Evolutionary conservation across 176 grass and related monocot genomes (phyloP), one percentile per base, ranked within the genome.

Genomic region (Musa acuminata): DNA sequence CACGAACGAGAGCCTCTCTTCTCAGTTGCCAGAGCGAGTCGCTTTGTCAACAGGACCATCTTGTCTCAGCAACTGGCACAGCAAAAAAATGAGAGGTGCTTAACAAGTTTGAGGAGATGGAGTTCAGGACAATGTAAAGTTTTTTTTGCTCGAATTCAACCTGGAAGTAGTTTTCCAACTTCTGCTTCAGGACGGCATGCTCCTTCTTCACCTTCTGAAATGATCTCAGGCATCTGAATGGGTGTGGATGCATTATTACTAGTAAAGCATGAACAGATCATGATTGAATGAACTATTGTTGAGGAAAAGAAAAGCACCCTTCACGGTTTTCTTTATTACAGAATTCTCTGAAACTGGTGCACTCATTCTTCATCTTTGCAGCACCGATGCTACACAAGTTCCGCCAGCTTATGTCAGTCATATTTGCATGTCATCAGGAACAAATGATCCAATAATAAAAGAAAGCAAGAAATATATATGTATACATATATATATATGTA

Each of bases 91-190:
- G 22, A 14, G 73, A 74, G 35, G 4, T 43, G 0, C 35, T 43
- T 43, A 5, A 75, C 1, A 50, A 55, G 55, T 13, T 13, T 24
- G n/a, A 66, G 25, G 52, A 11, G 13, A 53, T 73, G 11, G n/a
- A 29, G n/a, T 54, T 54, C 21, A 72, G 26, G 77, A 24, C 8
- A 16, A 4, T n/a, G 54, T n/a, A 51, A 9, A 11, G 8, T 13
- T 16, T 53, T 53, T 13, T 82, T 49, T 57, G 74, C 22, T 72
- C 19, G 13, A 68, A 64, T 50, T 79, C 85, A 48, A 99, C 95
- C 91, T 99, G 95, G 79, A 99, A 99, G 85, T 99, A 99, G 68
- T 88, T 85, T 76, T 99, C 95, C 52, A 99, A 80, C 77, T 99
- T 99, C 73, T 94, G 78, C 73, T 86, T 89, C 78, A 99, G 68